These are phyloP conservation scores for Nitzschia inconspicua DNA, from an alignment of 108 stramenopile genomes.

Conservation along the genomic window DNA sequence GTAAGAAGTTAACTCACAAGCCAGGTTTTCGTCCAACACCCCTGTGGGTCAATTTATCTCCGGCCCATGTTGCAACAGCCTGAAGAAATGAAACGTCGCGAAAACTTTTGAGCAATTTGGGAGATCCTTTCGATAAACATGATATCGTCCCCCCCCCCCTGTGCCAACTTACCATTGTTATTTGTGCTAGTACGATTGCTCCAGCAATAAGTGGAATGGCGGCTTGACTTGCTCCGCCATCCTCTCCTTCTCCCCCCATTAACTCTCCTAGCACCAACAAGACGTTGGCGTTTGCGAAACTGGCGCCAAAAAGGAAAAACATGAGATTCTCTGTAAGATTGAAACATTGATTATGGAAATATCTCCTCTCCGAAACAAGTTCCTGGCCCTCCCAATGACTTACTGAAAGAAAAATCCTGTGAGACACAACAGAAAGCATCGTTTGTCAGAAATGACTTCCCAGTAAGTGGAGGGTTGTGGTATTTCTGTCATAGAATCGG, in stretches of 20 bases:
- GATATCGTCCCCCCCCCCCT: too few species aligned
- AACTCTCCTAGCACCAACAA: constrained; percentile 82
- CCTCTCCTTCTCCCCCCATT: constrained; percentile 83
- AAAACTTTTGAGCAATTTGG: neutral
- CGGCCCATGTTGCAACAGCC: constrained; percentile 59
- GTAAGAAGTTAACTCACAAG: too few species aligned
- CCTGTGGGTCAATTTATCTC: constrained; percentile 53
- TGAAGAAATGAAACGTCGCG: neutral
- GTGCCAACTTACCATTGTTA: constrained; percentile 51
- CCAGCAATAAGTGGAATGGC: constrained; percentile 86
- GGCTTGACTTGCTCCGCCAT: constrained; percentile 55
- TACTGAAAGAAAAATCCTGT: constrained; percentile 87
- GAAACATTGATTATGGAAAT: neutral
- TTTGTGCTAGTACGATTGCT: constrained; percentile 81
- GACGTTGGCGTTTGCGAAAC: constrained; percentile 87
- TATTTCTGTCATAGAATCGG: neutral
- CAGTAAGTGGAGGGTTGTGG: constrained; percentile 54
- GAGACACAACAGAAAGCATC: constrained; percentile 62
- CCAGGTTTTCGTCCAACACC: constrained; percentile 79
- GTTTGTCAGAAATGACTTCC: constrained; percentile 67
- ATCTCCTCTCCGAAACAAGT: too few species aligned
- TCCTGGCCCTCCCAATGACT: too few species aligned
- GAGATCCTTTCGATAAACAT: neutral
- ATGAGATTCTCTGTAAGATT: neutral
- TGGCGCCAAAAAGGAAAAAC: constrained; percentile 2